Base-by-base conservation (phyloP, 352 stramenopile species). In the Globisporangium paddicum region DNA sequence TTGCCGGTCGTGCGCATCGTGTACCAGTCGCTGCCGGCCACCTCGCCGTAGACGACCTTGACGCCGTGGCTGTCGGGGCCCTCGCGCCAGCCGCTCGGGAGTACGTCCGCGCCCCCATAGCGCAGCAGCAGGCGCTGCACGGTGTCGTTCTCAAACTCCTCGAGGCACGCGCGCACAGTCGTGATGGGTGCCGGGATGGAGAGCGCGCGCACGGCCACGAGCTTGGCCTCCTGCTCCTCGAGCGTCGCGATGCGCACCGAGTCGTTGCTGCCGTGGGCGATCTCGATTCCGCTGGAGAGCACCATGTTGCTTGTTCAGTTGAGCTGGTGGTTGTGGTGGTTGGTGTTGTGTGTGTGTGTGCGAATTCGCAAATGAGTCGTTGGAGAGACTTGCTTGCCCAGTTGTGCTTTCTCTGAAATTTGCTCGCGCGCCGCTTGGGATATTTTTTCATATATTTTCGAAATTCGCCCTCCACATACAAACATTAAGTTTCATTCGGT, bases 1-100 rank as follows among this genome's bases (percentile, higher is more conserved):
- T 63, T 78, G 48, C 75, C 79, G 14, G 73, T 83, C 2, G 81
- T 89, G 63, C 77, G 77, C 77, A 93, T 90, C 0, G 80, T 83
- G 62, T 81, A 80, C 83, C 83, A 93, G 28, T 79, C 67, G 65
- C 64, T 86, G 58, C 75, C 77, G 21, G 67, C 44, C 5, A 90
- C 68, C 18, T 86, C 75, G 32, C 79, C 82, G 64, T 87, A 87
- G 37, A 85, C 68, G 30, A 93, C 84, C 56, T 90, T 73, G 60
- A 89, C 87, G 55, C 79, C 81, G 48, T 91, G 79, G 52, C 63
- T 89, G 40, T 68, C 64, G 0, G 84, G 84, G 19, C 84, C 84
- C 3, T 86, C 62, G 44, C 72, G 73, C 84, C 84, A 93, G 4
- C 79, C 80, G 51, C 71, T 74, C 5, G 78, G 77, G 10, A 86